Percentiles rank a stretch among this genome's conserved stretches.
Evolutionary conservation across 805 yeast genomes (phyloP).

Genomic region (fission yeast (Schizosaccharomyces pombe)): ASM294v3 CU329670.1:1620501-1621000

Average conservation of each 20-base stretch:
- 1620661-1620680: constrained; percentile 60
- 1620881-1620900: constrained; percentile 9
- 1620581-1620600: constrained; percentile 7
- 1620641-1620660: not conserved
- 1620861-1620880: constrained; percentile 27
- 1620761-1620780: constrained; percentile 41
- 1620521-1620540: constrained; percentile 73
- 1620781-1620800: constrained; percentile 21
- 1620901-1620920: constrained; percentile 13
- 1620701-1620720: constrained; percentile 88
- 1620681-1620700: constrained; percentile 74
- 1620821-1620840: constrained; percentile 75
- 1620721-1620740: constrained; percentile 66
- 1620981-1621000: constrained; percentile 51
- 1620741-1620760: constrained; percentile 71
- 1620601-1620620: constrained; percentile 18
- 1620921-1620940: constrained; percentile 11
- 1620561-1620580: constrained; percentile 13
- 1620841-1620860: constrained; percentile 49
- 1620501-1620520: constrained; percentile 90
- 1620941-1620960: constrained; percentile 41
- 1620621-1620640: constrained; percentile 52
- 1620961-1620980: constrained; percentile 68
- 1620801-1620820: constrained; percentile 73
- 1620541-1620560: constrained; percentile 46